Evolutionary conservation across 306 rosid genomes (phyloP), one percentile per base, ranked within the genome.

Genomic region (Vigna unguiculata): DNA sequence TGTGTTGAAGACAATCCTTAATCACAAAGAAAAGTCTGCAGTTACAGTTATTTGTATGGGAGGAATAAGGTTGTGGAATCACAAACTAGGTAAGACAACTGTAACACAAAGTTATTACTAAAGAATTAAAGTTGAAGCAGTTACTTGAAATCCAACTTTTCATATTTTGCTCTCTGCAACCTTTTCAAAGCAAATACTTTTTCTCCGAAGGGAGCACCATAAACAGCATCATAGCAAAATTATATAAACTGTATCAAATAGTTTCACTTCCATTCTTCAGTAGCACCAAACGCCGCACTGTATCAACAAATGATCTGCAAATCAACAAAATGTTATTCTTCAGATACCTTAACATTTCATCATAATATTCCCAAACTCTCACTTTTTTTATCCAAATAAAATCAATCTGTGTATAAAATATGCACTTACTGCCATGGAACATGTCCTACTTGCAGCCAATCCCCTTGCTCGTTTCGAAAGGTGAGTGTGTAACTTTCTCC

Each of bases 391-490:
- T 45, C 15, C 70, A 78, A 69, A 6, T 58, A 58, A n/a, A n/a
- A 20, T 69, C 8, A 54, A 24, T 72, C 8, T 22, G 7, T 52
- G 28, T 19, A 41, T 72, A 77, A 60, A 59, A 71, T 14, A 74
- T 16, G 17, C 14, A 73, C 96, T 1, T 88, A 89, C 96, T 80
- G 85, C 98, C 98, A 93, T 55, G 96, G 91, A 78, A 89, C 87
- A 73, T 89, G 90, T 64, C 85, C 86, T 6, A 89, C 88, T 69
- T 85, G 86, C 79, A 81, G 75, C 96, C 96, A 88, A 46, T 91
- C 82, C 55, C 96, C 98, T 72, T 85, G 89, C 70, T 81, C 79
- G 72, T 89, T 90, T 62, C 85, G 90, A 82, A 91, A 89, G 25
- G 85, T 73, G 52, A 93, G 87, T 14, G 78, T 81, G 61, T 82